Evolutionary conservation across 805 yeast species (phyloP), one percentile per base, ranked within the genome.

Genomic region (Ogataea saltuana): DNA sequence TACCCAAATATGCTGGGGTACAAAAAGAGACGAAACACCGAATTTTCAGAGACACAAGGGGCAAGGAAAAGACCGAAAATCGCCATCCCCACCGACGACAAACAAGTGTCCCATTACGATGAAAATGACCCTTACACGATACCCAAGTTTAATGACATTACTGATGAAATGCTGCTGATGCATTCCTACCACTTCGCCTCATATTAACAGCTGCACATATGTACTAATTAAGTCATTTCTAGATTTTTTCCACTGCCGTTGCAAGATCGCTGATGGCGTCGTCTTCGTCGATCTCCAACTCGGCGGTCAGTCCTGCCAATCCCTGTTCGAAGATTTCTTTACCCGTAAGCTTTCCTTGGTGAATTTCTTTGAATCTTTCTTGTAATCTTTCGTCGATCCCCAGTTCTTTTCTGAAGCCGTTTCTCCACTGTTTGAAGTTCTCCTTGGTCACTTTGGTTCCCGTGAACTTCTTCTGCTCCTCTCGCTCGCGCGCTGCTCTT

Each of bases 381-480:
- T 64, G 65, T 43, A 78, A 74, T 51, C 80, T 70, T 37, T 75
- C 75, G 53, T 85, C 91, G 49, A 79, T 67, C n/a, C 81, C 79
- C 76, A 82, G 66, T 56, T 87, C 97, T 44, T 71, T 68, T 45
- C 95, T 74, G 64, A 93, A 90, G 40, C 65, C 70, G 3, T 45
- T 42, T 58, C 96, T 73, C 99, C 99, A 91, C 34, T 63, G 71
- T 2, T 61, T 59, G 61, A 78, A 91, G n/a, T 83, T 72, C 53
- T 86, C 95, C 12, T 64, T 67, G 1, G 97, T 91, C 5, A 91
- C 97, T 42, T 85, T 78, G 1, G 98, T 93, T 26, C 99, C 99
- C 30, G 74, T 71, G 66, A 91, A 91, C 65, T 93, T 93, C 62
- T 83, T 83, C 61, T 88, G 95, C 60, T 89, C 97, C 63, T 83